These are phyloP conservation scores for Suillus variegatus DNA, from an alignment of 768 basidiomycete species.

Conservation along the genomic window DNA sequence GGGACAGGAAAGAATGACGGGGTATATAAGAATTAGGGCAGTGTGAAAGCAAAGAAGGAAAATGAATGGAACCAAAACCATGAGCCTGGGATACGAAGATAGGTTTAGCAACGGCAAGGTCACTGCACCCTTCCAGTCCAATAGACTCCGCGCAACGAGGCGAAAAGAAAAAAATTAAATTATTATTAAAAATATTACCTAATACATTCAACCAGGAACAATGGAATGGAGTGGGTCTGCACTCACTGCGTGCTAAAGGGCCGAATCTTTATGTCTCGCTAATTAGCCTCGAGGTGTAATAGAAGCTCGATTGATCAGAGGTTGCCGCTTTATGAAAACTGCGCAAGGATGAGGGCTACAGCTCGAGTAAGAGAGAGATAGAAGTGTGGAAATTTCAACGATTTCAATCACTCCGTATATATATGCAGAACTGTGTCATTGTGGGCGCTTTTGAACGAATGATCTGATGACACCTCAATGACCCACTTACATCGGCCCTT, in stretches of 20 bases:
- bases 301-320: slow-evolving; percentile 22
- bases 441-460: slow-evolving; percentile 14
- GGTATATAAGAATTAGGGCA: slow-evolving; percentile 9
- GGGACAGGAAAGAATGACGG: slow-evolving; percentile 4
- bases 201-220: slow-evolving; percentile 12
- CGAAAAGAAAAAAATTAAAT: slow-evolving; percentile 11
- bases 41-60: slow-evolving; percentile 8
- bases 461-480: slow-evolving; percentile 17
- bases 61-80: slow-evolving; percentile 7
- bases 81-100: slow-evolving; percentile 15
- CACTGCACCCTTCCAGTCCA: slow-evolving; percentile 8
- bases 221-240: neutral
- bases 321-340: slow-evolving; percentile 22
- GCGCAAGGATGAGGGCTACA: neutral
- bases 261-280: slow-evolving; percentile 29
- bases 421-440: slow-evolving; percentile 15
- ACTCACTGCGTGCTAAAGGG: neutral
- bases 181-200: slow-evolving; percentile 18
- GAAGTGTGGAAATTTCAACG: neutral
- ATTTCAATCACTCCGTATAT: slow-evolving; percentile 23
- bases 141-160: slow-evolving; percentile 19
- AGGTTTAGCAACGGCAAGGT: slow-evolving; percentile 7
- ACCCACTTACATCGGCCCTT: slow-evolving; percentile 15
- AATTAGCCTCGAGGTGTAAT: slow-evolving; percentile 34
- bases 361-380: neutral